Percentiles rank a stretch among this genome's conserved stretches.
phyloP scores from a whole-genome alignment of 2,329 filamentous ascomycete species.

The Aureobasidium sp. region DNA sequence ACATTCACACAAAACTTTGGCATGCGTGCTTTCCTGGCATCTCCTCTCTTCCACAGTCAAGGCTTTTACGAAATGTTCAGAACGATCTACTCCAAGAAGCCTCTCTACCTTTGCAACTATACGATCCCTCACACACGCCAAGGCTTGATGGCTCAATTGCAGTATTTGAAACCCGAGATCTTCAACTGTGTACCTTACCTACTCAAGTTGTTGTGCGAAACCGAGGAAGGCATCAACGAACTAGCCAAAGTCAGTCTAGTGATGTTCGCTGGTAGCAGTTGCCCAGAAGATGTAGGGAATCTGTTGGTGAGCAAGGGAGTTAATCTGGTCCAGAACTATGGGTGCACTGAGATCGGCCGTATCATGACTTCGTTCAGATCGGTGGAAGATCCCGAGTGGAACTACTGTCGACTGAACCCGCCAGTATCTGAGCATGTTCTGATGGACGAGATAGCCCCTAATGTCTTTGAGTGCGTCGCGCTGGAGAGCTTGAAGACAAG shows the following conservation, averaged over 20 bases:
- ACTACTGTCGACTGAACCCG: conserved; percentile 44
- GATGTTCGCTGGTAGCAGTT: conserved; percentile 28
- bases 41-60: conserved; percentile 55
- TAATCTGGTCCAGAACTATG: conserved; percentile 30
- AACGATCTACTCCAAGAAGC: conserved; percentile 45
- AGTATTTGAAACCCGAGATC: conserved; percentile 38
- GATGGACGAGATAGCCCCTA: conserved; percentile 31
- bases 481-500: conserved; percentile 30
- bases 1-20: conserved; percentile 43
- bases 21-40: conserved; percentile 47
- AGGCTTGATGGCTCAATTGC: conserved; percentile 26
- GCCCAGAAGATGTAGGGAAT: conserved; percentile 30
- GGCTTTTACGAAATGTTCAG: conserved; percentile 51
- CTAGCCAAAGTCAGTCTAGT: conserved; percentile 26
- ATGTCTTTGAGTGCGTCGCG: conserved; percentile 38
- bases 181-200: conserved; percentile 59
- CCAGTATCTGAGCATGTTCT: conserved; percentile 24
- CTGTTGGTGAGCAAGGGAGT: conserved; percentile 27
- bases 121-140: conserved; percentile 46
- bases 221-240: conserved; percentile 40
- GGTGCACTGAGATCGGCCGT: conserved; percentile 26
- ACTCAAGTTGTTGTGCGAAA: conserved; percentile 56
- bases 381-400: conserved; percentile 51
- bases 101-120: conserved; percentile 50
- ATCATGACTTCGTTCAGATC: conserved; percentile 54